Base-by-base conservation (phyloP, 345 rosid species). In the Moringa oleifera region DNA sequence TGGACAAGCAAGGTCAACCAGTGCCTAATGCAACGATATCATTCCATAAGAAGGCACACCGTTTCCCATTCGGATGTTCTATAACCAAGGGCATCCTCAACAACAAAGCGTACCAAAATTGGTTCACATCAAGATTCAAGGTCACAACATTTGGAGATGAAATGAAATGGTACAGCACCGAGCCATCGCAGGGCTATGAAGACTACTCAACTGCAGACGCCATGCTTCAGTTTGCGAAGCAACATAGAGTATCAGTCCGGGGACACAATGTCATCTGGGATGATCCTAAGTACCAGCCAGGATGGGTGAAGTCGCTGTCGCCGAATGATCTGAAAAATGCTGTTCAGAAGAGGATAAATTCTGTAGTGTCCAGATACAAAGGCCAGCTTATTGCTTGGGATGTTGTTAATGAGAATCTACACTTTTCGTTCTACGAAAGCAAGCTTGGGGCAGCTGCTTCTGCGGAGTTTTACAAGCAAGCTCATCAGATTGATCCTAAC, bases 141-240 rank as follows among this genome's bases (percentile, higher is more conserved):
- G 81, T 86, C 53, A 74, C 98, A 0, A 53, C 81, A 7, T 91
- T 91, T 4, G 91, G 63, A 54, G 46, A 89, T 47, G 98, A 82
- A 75, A 78, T 91, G 92, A 91, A 91, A 57, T 91, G 98, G 98
- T 83, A 85, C 67, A 72, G 73, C 73, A 89, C 65, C 0, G 96
- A 91, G 70, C 13, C 2, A 0, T 15, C 66, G 8, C 73, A 55
- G 0, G 91, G 88, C 51, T 47, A 20, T 0, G 86, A 79, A 71
- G 81, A 83, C 75, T 91, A 86, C 63, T 73, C 89, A 0, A 37
- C 51, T 2, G 24, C 95, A 0, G 95, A 91, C 25, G 78, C 87
- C 3, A 69, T 91, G 85, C 53, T 91, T 0, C 17, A 45, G 0
- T 85, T 91, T 23, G 78, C 88, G 25, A 59, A 75, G 59, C 24